Evolutionary conservation across 768 basidiomycete genomes (phyloP).

Genomic region (Trametes cingulata): DNA sequence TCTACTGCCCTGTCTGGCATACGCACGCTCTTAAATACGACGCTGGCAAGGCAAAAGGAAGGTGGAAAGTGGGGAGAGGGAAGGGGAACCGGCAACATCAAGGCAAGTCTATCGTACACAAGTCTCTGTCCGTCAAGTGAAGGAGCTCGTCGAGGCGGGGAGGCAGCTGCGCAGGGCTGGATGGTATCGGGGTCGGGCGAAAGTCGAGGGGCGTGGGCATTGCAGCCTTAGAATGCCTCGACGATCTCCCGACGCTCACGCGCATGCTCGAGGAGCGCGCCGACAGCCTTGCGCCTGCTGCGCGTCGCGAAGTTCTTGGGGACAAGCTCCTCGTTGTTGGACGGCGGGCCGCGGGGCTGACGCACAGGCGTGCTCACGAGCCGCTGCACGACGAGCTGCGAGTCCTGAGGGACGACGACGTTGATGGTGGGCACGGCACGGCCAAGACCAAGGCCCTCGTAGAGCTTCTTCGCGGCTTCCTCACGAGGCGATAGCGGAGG

Average conservation of each 20-base stretch:
- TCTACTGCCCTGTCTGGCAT: slow-evolving; percentile 21
- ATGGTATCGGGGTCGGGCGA: not conserved
- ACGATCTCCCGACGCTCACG: slow-evolving; percentile 74
- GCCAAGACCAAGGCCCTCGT: slow-evolving; percentile 87
- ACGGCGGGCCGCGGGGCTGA: slow-evolving; percentile 87
- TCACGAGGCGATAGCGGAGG: slow-evolving; percentile 82
- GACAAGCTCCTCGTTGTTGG: slow-evolving; percentile 81
- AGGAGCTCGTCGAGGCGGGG: slow-evolving; percentile 14
- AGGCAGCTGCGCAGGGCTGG: slow-evolving; percentile 1
- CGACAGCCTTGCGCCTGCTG: slow-evolving; percentile 82
- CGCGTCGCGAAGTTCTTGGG: slow-evolving; percentile 89
- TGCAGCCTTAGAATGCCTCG: slow-evolving; percentile 57
- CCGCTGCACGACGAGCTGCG: slow-evolving; percentile 42
- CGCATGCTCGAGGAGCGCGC: slow-evolving; percentile 78
- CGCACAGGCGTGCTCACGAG: slow-evolving; percentile 72
- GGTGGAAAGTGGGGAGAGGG: slow-evolving; percentile 6
- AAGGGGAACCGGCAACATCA: slow-evolving; percentile 5
- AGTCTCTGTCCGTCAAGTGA: slow-evolving; percentile 8
- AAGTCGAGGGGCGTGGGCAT: not conserved
- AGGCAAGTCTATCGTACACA: slow-evolving; percentile 25
- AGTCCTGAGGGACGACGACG: slow-evolving; percentile 41
- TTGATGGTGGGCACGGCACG: slow-evolving; percentile 51
- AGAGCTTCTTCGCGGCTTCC: slow-evolving; percentile 83
- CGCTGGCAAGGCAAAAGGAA: slow-evolving; percentile 19
- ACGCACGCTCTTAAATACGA: slow-evolving; percentile 28